A percentile compares a stretch with the other conserved stretches of the same genome.
Conservation (phyloP, 768 basidiomycete species). For the Pleurotus tuoliensis region DNA sequence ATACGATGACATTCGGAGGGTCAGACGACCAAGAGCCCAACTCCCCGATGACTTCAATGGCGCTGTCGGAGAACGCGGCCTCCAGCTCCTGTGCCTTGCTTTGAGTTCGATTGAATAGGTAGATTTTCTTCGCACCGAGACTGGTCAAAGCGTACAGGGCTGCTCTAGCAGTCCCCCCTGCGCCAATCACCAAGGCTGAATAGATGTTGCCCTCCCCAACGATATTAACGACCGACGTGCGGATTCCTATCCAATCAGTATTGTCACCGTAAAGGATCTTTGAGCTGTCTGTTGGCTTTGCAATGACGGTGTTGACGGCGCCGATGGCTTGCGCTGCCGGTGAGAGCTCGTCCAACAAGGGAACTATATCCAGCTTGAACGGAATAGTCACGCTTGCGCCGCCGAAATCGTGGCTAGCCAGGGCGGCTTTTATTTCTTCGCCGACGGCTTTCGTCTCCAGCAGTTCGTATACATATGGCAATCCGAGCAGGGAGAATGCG, state of each 20-base stretch:
- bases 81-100: conserved; percentile 70
- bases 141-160: conserved; percentile 85
- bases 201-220: conserved; percentile 35
- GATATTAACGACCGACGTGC: conserved; percentile 43
- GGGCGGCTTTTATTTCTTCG: conserved; percentile 57
- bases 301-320: conserved; percentile 92
- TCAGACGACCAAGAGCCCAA: conserved; percentile 26
- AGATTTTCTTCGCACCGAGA: conserved; percentile 66
- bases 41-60: conserved; percentile 55
- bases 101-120: conserved; percentile 83
- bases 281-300: conserved; percentile 36
- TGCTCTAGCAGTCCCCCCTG: conserved; percentile 92
- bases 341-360: conserved; percentile 74
- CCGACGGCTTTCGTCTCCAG: conserved; percentile 70
- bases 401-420: conserved; percentile 74
- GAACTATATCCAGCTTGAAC: conserved; percentile 87
- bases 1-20: conserved; percentile 74
- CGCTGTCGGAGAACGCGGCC: conserved; percentile 59
- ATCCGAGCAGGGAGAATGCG: conserved; percentile 72
- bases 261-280: conserved; percentile 82
- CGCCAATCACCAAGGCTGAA: conserved; percentile 84
- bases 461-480: conserved; percentile 80
- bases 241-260: conserved; percentile 93
- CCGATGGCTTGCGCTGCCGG: conserved; percentile 83
- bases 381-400: conserved; percentile 98